Evolutionary conservation across 78 protist genomes (phyloP).

Genomic region (Monosiga brevicollis): DNA sequence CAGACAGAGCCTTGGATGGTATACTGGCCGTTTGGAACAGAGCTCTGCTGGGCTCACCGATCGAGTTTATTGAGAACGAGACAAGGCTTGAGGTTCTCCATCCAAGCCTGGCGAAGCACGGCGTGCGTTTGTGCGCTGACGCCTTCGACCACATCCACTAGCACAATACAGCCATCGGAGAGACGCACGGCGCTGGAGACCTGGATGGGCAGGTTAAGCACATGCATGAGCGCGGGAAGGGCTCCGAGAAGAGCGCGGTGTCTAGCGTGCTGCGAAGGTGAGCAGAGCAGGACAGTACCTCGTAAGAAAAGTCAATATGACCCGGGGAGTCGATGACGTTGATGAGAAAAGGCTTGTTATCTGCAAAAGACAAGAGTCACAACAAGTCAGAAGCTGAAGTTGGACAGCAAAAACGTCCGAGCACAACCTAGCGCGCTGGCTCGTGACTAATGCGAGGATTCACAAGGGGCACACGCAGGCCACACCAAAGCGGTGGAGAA

Average conservation of each 20-base stretch:
- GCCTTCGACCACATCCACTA: constrained; percentile 87
- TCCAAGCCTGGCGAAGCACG: constrained; percentile 84
- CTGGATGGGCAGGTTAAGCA: no score
- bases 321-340: constrained; percentile 90
- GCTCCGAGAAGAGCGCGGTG: no score
- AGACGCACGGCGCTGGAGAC: constrained; percentile 65
- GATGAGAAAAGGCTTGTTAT: constrained; percentile 8
- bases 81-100: constrained; percentile 60
- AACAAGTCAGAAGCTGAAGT: background rate
- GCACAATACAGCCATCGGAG: constrained; percentile 68
- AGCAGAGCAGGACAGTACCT: no score
- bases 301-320: constrained; percentile 80
- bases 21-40: background rate
- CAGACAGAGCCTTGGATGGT: background rate
- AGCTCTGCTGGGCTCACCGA: background rate
- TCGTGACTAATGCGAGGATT: no score
- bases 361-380: background rate
- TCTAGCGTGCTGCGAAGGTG: no score
- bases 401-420: background rate
- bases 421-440: background rate
- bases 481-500: constrained; percentile 3
- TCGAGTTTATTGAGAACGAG: constrained; percentile 94
- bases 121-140: constrained; percentile 80
- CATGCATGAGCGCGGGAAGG: no score
- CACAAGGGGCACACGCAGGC: background rate